Percentiles rank a stretch among this genome's conserved stretches.
Evolutionary conservation across 495 filamentous ascomycete species (phyloP).

Genomic region (Tuber borchii): DNA sequence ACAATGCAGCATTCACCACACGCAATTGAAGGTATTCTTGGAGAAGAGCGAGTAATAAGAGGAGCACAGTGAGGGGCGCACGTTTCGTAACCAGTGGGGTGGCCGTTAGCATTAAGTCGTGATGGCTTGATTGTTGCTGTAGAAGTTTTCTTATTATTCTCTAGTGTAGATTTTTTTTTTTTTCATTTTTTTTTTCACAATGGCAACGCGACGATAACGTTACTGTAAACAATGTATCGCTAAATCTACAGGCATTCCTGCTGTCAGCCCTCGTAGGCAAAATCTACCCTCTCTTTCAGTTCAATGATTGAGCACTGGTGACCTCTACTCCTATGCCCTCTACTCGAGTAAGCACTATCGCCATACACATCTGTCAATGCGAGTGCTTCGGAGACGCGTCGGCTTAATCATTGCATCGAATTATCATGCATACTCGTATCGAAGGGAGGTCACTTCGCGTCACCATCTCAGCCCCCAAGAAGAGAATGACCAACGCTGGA

Average conservation of each 20-base stretch:
- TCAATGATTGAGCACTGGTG: not conserved
- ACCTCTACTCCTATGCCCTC: not conserved
- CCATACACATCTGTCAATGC: not conserved
- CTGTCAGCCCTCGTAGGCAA: not conserved
- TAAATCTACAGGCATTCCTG: not conserved
- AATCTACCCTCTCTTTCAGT: not conserved
- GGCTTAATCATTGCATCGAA: not conserved
- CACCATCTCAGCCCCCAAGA: not conserved
- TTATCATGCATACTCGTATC: not conserved
- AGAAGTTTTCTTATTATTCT: not conserved
- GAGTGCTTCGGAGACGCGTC: not conserved
- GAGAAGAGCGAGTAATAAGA: not conserved
- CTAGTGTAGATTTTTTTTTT: not conserved
- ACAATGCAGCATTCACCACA: conserved; percentile 6
- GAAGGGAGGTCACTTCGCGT: not conserved
- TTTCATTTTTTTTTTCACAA: not conserved
- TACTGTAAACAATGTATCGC: not conserved
- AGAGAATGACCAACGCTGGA: not conserved
- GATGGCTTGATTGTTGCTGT: not conserved
- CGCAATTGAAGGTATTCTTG: not conserved
- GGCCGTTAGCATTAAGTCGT: not conserved
- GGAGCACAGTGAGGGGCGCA: not conserved
- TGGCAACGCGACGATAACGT: conserved; percentile 1
- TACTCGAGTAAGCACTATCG: not conserved
- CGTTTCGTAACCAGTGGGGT: not conserved